Base-by-base conservation (phyloP, 805 yeast genomes). In the Jamesozyma spencerorum region DNA sequence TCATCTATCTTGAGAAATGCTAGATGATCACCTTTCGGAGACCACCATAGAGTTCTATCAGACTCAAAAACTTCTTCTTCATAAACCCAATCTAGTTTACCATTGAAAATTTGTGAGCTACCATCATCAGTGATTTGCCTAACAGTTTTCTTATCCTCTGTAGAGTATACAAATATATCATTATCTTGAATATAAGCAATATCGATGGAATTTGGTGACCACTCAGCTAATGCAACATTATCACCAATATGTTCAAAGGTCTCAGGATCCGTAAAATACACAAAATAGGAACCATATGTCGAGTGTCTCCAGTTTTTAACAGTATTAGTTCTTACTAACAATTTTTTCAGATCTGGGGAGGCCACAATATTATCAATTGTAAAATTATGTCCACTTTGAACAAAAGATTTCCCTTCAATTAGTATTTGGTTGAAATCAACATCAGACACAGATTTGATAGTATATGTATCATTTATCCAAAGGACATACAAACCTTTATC, bases 11-110 rank as follows among this genome's bases (percentile, higher is more conserved):
- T 70, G 49, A 83, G 60, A 46, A 74, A 81, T 0, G 86, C 72
- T 34, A 87, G 55, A 50, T 68, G 71, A n/a, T 71, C 64, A 11
- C 90, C 87, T 32, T 68, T 60, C 7, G 85, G 85, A 4, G 94
- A 81, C 95, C 95, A 87, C 94, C 94, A 86, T 36, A 85, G 49
- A 0, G 88, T 85, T 18, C 70, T 62, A 50, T 80, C 86, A 18
- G 75, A 71, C 28, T 75, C 77, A 39, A 83, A 71, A 1, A 86
- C 92, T 60, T 86, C 96, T 50, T 86, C 96, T 55, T 87, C 96
- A 50, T 86, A 86, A 6, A 85, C 94, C 96, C 96, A 86, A 55
- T 86, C 95, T 0, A 95, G 94, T 45, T 80, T 79, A 2, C 95
- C 96, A 55, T 87, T 82, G 62, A 86, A 85, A 6, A 85, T 67